Percentiles rank a stretch among this genome's conserved stretches.
These are phyloP conservation scores for Simplicillium sp. DNA, from an alignment of 2,329 filamentous ascomycete genomes.

Conservation along the genomic window DNA sequence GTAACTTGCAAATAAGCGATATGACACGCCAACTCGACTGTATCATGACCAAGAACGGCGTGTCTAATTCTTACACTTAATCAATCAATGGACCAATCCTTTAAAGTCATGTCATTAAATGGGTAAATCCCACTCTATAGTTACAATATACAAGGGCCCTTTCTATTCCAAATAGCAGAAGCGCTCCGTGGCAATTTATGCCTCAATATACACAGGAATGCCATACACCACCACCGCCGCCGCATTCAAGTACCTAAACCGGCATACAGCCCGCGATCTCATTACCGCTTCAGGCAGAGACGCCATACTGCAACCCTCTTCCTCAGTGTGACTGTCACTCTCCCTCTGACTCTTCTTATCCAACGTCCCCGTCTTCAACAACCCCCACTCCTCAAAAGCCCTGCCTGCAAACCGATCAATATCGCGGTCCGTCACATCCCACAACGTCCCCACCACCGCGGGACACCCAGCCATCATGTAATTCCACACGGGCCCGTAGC, in stretches of 20 bases:
- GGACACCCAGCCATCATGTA: conserved; percentile 85
- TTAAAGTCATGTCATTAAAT: no score
- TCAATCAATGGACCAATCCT: no score
- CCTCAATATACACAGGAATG: conserved; percentile 71
- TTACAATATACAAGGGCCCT: no score
- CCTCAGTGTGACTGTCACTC: conserved; percentile 15
- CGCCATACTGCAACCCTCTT: conserved; percentile 17
- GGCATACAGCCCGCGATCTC: conserved; percentile 66
- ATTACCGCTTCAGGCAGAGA: conserved; percentile 76
- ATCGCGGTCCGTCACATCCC: conserved; percentile 97
- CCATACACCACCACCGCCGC: conserved; percentile 93
- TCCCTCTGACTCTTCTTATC: conserved; percentile 20
- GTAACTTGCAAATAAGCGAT: no score
- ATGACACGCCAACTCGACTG: no score
- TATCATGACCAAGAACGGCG: no score
- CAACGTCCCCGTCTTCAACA: conserved; percentile 45
- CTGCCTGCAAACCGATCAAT: conserved; percentile 84
- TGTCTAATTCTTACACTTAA: no score
- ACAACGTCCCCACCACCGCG: conserved; percentile 83
- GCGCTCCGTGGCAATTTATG: no score
- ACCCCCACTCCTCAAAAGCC: conserved; percentile 78
- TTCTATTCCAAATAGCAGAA: no score
- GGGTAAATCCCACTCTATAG: no score
- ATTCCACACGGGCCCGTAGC: conserved; percentile 81
- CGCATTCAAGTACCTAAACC: conserved; percentile 84